Evolutionary conservation across 192 early-diverging fungal genomes (phyloP), one percentile per base, ranked within the genome.

Genomic region (Cetraspora pellucida): DNA sequence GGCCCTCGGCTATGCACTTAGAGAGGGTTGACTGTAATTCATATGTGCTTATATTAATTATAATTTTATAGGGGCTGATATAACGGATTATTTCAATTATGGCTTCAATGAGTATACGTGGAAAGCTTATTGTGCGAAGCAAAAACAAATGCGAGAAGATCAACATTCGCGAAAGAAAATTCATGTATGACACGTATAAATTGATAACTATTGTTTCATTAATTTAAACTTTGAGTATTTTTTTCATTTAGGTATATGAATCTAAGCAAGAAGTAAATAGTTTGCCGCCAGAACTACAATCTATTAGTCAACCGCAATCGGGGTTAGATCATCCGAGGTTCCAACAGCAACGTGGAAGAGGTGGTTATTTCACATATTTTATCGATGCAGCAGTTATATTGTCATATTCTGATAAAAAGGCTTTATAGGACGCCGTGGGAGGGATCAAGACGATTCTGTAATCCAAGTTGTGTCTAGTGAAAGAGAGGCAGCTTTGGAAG

Each of bases 21-120:
- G n/a, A n/a, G n/a, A n/a, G n/a, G n/a, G n/a, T n/a, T n/a, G n/a
- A n/a, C n/a, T n/a, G n/a, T n/a, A n/a, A n/a, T 69, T 58, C n/a
- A 68, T 78, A 23, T 47, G 54, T 25, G 16, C 19, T 27, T n/a
- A 79, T 11, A 10, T 6, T 6, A 55, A 9, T 84, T 72, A 16
- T n/a, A 11, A 46, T 19, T 44, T 43, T 47, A 84, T 82, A 61
- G 93, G 92, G 60, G 95, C 97, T 3, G 98, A 99, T 77, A 89
- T 98, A 46, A 97, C 97, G 2, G 98, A 99, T 81, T 99, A 97
- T 84, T 99, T 99, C 85, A 99, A 99, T 86, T 99, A 95, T 86
- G 98, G 98, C 2, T 98, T 99, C 79, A 97, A 93, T 81, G 97
- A 99, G 82, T 82, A 86, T n/a, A 93, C 92, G 27, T 99, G 98